Base-by-base conservation (phyloP, 768 basidiomycete species). In the Termitomyces sp. region DNA sequence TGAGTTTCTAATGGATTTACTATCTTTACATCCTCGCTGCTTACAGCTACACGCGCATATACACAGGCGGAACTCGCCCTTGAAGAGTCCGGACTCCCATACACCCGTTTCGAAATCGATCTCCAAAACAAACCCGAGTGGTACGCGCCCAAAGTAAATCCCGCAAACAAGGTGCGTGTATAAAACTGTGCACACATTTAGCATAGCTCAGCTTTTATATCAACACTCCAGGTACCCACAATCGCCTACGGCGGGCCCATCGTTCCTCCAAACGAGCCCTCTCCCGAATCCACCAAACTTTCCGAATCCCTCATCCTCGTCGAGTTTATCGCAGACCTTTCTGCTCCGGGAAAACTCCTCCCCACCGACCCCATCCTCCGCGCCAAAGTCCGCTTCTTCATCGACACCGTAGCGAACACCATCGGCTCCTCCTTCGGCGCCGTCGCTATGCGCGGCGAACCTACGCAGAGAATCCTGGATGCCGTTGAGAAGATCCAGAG, bases 281-380 rank as follows among this genome's bases (percentile, higher is more conserved):
- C 85, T 2, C 77, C 81, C 0, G 82, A 83, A 34, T 84, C 84
- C 6, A 62, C 70, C 52, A 88, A 87, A 65, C 66, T 89, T 62
- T 75, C 83, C 5, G 87, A 89, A 64, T 87, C 85, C 5, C 80
- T 82, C 45, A 73, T 87, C 37, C 80, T 88, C 54, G 72, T 87
- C 55, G 85, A 89, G 65, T 83, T 89, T 70, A 68, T 88, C 57
- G 83, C 83, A 14, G 86, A 87, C 65, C 71, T 86, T 54, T 81
- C 74, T 66, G n/a, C 12, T 8, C 41, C 19, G 23, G 78, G 80
- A 2, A 65, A 74, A 42, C 71, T 86, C 34, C 74, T 84, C 7
- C 86, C 86, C 4, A 66, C 69, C 10, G 81, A 84, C 64, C 82
- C 82, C 1, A 75, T 87, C 37, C 61, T 64, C 9, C 81, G 85